These are phyloP conservation scores for Lachnellula occidentalis DNA, from an alignment of 2,329 filamentous ascomycete species.

Conservation along the genomic window DNA sequence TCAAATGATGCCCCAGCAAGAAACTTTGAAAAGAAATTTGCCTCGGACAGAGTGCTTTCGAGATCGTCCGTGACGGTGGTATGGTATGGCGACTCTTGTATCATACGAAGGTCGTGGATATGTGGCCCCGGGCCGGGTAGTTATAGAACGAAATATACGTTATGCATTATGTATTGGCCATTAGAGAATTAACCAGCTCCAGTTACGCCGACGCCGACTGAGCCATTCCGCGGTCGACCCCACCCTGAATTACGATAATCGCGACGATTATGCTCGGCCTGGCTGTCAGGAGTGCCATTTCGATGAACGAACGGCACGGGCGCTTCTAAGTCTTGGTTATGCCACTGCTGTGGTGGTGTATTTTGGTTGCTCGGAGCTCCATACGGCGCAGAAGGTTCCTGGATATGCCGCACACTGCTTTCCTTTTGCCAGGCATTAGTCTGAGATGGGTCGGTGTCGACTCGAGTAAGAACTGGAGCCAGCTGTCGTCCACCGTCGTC, in stretches of 20 bases:
- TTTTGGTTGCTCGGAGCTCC: slow-evolving; percentile 36
- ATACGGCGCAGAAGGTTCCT: slow-evolving; percentile 47
- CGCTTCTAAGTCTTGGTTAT: slow-evolving; percentile 27
- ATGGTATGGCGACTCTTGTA: slow-evolving; percentile 14
- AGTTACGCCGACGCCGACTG: slow-evolving; percentile 31
- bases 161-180: slow-evolving; percentile 16
- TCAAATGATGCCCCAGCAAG: slow-evolving; percentile 10
- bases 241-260: slow-evolving; percentile 32
- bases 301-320: slow-evolving; percentile 24
- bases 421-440: slow-evolving; percentile 71
- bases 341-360: slow-evolving; percentile 45
- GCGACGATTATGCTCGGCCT: slow-evolving; percentile 20
- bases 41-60: slow-evolving; percentile 5
- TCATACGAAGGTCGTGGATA: slow-evolving; percentile 10
- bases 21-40: slow-evolving; percentile 15
- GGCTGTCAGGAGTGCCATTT: slow-evolving; percentile 31
- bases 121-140: slow-evolving; percentile 13
- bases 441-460: slow-evolving; percentile 81
- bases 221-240: slow-evolving; percentile 31
- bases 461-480: slow-evolving; percentile 55
- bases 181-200: slow-evolving; percentile 23
- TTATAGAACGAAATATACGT: slow-evolving; percentile 19
- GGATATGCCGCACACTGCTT: slow-evolving; percentile 74
- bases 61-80: slow-evolving; percentile 16
- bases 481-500: slow-evolving; percentile 40